Base-by-base conservation (phyloP, 169 alveolate genomes). In the Ichthyophthirius multifiliis region DNA sequence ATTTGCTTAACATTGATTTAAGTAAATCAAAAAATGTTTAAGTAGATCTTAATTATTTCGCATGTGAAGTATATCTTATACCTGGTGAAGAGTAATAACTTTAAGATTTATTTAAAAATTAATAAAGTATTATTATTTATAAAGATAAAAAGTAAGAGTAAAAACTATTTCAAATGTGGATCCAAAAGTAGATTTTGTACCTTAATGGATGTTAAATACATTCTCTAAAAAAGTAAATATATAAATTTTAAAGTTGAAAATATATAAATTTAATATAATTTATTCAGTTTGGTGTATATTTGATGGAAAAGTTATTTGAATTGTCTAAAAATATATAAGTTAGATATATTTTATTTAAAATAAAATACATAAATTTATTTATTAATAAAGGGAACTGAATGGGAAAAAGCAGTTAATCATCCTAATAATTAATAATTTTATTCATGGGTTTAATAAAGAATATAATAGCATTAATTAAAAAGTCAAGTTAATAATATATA, bases 131-230 rank as follows among this genome's bases (percentile, higher is more conserved):
- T n/a, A n/a, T n/a, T n/a, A n/a, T n/a, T n/a, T n/a, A n/a, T n/a
- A n/a, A n/a, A n/a, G n/a, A n/a, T n/a, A n/a, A n/a, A n/a, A n/a
- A n/a, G 67, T 78, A 20, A 35, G 20, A 41, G 44, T 78, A 34
- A 78, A 65, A 43, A 31, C 78, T 16, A 43, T 78, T 65, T 37
- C 74, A 18, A 65, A 65, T 65, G 46, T 78, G 5, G 84, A 78
- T 65, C 77, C 84, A 23, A 65, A 78, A 78, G 48, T 78, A 37
- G 44, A 43, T 30, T 78, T 65, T 55, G 39, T 78, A 5, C 79
- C 77, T 30, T 63, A 78, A 45, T 41, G 43, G 16, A 37, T 78
- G 77, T 9, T 78, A 16, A 65, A 78, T 65, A 64, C 65, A n/a
- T 45, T 43, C 32, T 48, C 73, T 3, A 78, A 44, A 44, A 64